Conservation (phyloP, 1,284 basidiomycete genomes). For the Apiotrichum laibachii region DNA sequence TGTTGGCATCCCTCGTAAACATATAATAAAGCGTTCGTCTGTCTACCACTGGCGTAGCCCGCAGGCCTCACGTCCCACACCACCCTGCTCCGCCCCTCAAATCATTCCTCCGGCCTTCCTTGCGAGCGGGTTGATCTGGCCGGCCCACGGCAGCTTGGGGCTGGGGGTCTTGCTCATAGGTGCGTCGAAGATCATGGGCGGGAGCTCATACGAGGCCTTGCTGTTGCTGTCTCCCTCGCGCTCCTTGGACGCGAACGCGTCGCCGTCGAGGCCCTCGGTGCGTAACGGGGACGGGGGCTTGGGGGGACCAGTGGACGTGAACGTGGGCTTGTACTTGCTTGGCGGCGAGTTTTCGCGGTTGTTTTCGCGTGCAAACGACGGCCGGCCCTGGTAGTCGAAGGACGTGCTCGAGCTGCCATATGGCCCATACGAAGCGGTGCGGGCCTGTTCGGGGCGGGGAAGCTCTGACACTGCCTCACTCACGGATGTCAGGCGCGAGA, state of each 20-base stretch:
- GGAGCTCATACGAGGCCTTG: background rate
- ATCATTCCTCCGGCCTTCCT: background rate
- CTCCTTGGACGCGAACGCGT: background rate
- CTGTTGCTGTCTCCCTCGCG: background rate
- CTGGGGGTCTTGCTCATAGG: background rate
- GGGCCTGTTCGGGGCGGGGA: background rate
- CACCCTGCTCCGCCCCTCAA: too few species aligned
- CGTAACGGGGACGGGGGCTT: background rate
- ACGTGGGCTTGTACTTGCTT: background rate
- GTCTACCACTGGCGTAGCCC: too few species aligned
- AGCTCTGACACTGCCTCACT: background rate
- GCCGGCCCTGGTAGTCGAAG: background rate
- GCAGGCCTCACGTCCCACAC: too few species aligned
- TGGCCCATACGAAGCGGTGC: background rate
- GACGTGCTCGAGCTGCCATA: background rate
- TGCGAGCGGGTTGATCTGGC: background rate
- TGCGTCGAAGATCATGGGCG: background rate
- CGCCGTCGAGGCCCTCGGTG: slow-evolving; percentile 4
- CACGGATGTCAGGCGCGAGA: too few species aligned
- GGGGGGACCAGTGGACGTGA: background rate
- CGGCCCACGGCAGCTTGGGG: slow-evolving; percentile 1
- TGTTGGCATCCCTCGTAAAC: too few species aligned
- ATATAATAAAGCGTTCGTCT: too few species aligned
- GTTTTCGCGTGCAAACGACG: too few species aligned
- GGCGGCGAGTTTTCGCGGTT: background rate